Percentiles rank a stretch among this genome's conserved stretches.
Conservation (phyloP, 306 rosid genomes). For the Glycine soja region DNA sequence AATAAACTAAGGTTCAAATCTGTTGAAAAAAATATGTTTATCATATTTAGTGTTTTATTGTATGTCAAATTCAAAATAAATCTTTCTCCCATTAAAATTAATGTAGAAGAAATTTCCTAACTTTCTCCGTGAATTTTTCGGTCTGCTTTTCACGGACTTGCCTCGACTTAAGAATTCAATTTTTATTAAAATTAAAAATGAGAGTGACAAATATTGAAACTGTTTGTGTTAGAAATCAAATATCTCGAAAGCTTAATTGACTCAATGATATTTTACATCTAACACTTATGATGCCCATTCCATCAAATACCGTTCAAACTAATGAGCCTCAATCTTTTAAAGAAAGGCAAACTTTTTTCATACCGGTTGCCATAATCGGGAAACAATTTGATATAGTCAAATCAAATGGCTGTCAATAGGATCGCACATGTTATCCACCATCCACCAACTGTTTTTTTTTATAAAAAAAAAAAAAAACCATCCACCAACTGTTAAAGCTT, state of each 20-base stretch:
- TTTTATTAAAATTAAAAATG: not conserved
- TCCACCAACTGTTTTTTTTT: not conserved
- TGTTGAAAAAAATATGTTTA: too few species aligned
- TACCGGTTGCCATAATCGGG: not conserved
- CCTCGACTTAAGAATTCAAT: not conserved
- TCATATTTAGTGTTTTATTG: too few species aligned
- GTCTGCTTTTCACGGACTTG: too few species aligned
- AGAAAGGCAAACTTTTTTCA: not conserved
- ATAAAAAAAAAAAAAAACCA: too few species aligned
- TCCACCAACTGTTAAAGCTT: not conserved
- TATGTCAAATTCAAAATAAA: too few species aligned
- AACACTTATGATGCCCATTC: not conserved
- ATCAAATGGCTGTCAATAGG: not conserved
- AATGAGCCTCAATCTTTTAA: not conserved
- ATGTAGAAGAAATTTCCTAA: too few species aligned
- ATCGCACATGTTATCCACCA: not conserved
- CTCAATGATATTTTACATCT: not conserved
- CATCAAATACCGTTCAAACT: not conserved
- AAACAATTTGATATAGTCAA: not conserved
- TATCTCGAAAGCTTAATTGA: not conserved
- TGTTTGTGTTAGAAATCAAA: not conserved
- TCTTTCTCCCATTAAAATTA: too few species aligned
- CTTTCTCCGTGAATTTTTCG: too few species aligned
- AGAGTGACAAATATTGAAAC: not conserved
- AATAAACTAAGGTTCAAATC: too few species aligned